phyloP scores from a whole-genome alignment of 495 filamentous ascomycete species.

The Aspergillus sclerotioniger region DNA sequence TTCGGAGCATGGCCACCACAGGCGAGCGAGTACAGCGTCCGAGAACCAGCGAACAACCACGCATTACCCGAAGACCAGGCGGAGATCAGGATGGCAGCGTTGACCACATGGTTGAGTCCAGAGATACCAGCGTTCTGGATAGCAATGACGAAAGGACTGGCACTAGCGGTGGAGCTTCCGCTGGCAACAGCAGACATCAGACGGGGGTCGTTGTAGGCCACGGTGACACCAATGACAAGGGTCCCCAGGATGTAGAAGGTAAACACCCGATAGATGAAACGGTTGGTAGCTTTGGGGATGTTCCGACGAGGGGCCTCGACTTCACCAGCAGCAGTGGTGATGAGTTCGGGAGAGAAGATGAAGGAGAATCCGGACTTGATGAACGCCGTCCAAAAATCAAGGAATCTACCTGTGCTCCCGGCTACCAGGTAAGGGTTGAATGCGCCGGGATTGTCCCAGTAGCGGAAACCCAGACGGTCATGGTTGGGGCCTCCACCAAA shows the following conservation, averaged over 20 bases:
- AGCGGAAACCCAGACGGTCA: conserved; percentile 66
- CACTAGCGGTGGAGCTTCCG: conserved; percentile 41
- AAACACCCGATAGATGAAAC: conserved; percentile 80
- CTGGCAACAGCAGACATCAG: conserved; percentile 52
- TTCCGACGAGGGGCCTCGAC: conserved; percentile 70
- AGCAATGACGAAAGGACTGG: conserved; percentile 58
- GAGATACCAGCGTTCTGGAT: conserved; percentile 60
- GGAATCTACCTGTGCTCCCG: conserved; percentile 36
- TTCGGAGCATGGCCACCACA: conserved; percentile 63
- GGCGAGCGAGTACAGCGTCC: conserved; percentile 75
- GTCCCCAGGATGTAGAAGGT: conserved; percentile 68
- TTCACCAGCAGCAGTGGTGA: conserved; percentile 79
- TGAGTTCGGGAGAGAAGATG: conserved; percentile 67
- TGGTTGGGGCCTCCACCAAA: conserved; percentile 62
- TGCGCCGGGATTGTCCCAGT: conserved; percentile 68
- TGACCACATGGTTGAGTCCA: conserved; percentile 69
- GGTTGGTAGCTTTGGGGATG: conserved; percentile 73
- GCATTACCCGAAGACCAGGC: conserved; percentile 71
- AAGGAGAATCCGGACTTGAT: conserved; percentile 50
- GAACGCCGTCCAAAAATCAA: conserved; percentile 42
- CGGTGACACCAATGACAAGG: conserved; percentile 54
- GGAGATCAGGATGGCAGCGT: conserved; percentile 67
- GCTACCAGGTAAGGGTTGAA: conserved; percentile 53
- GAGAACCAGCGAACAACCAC: conserved; percentile 71
- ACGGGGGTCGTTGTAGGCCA: conserved; percentile 47